A percentile compares a stretch with the other conserved stretches of the same genome.
Evolutionary conservation across 1,284 basidiomycete species (phyloP).

Genomic region (Rhizopogon parksii): DNA sequence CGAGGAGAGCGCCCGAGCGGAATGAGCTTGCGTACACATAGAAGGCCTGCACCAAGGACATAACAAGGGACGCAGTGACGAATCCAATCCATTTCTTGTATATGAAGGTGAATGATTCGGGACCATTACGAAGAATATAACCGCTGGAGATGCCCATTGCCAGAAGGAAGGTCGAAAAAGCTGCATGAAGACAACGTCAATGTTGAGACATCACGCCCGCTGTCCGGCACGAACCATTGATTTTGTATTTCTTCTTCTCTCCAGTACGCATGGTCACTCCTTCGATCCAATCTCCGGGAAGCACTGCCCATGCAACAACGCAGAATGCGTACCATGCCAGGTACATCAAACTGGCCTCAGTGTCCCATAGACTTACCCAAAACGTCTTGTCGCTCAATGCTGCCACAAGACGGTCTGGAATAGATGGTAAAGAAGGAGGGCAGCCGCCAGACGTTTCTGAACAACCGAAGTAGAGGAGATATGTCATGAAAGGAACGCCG

Average conservation of each 20-base stretch:
- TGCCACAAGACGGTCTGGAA: constrained; percentile 38
- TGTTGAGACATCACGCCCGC: neutral
- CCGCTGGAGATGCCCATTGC: constrained; percentile 67
- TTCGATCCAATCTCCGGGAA: constrained; percentile 84
- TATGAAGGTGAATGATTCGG: constrained; percentile 78
- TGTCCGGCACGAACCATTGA: constrained; percentile 66
- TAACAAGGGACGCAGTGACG: constrained; percentile 75
- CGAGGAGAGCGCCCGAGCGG: constrained; percentile 63
- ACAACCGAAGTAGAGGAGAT: constrained; percentile 82
- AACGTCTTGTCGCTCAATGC: constrained; percentile 48
- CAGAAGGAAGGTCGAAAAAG: constrained; percentile 81
- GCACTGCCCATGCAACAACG: constrained; percentile 73
- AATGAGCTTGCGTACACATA: constrained; percentile 76
- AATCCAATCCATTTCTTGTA: constrained; percentile 93
- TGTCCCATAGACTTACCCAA: constrained; percentile 78
- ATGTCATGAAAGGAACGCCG: constrained; percentile 68
- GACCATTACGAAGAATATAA: constrained; percentile 68
- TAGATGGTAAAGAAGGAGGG: constrained; percentile 46
- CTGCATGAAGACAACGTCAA: constrained; percentile 33
- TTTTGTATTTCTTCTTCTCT: constrained; percentile 79
- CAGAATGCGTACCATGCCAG: constrained; percentile 87
- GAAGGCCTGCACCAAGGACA: constrained; percentile 71
- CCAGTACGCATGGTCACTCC: constrained; percentile 80
- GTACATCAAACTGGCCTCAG: constrained; percentile 71
- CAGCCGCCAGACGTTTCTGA: constrained; percentile 75